phyloP scores from a whole-genome alignment of 371 early-diverging fungal species.

The Rhizopus stolonifer region DNA sequence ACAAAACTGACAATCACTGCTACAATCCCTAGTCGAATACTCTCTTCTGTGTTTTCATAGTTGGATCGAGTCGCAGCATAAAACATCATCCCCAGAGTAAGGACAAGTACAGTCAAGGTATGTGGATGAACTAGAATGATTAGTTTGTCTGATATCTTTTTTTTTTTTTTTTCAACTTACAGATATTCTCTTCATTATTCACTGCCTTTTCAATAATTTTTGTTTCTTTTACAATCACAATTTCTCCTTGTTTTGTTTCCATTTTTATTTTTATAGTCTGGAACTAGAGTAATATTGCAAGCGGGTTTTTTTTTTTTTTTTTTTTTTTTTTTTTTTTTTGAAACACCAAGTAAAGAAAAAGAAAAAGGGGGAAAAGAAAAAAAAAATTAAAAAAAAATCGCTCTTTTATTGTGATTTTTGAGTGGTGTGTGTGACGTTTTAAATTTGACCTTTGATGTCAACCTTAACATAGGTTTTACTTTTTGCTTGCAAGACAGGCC shows the following conservation, averaged over 20 bases:
- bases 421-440: conserved; percentile 12
- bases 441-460: conserved; percentile 68
- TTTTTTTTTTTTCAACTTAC: conserved; percentile 5
- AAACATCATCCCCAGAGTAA: conserved; percentile 52
- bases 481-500: conserved; percentile 48
- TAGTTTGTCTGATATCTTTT: neutral
- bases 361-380: conserved; percentile 3
- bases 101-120: conserved; percentile 49
- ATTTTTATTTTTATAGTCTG: too few species aligned
- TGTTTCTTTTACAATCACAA: neutral
- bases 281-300: too few species aligned
- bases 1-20: conserved; percentile 75
- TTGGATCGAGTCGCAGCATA: conserved; percentile 58
- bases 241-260: neutral
- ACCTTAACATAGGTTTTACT: conserved; percentile 55
- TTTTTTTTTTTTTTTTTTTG: neutral
- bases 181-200: conserved; percentile 16
- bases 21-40: conserved; percentile 68
- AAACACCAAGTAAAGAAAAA: conserved; percentile 2
- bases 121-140: conserved; percentile 52
- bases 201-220: conserved; percentile 8
- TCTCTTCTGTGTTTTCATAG: conserved; percentile 55
- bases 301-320: too few species aligned
- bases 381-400: conserved; percentile 6
- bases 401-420: neutral